Percentiles rank a stretch among this genome's conserved stretches.
Evolutionary conservation across 441 rosid species (phyloP).

Genomic region (Populus tomentosa): DNA sequence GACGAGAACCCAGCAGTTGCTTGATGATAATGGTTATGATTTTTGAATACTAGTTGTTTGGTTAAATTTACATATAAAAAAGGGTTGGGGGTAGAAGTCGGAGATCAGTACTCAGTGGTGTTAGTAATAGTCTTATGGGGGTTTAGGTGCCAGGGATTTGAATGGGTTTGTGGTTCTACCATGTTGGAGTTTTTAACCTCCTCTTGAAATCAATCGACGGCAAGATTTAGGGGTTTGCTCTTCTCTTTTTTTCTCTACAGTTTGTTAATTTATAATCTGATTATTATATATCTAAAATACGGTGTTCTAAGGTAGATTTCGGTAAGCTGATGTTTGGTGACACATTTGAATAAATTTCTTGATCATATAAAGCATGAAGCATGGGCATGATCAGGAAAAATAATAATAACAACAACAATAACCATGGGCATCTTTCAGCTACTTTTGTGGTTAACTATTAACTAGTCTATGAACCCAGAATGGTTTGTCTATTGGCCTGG

Average conservation of each 20-base stretch:
- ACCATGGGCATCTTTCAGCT: not conserved
- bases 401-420: too few species aligned
- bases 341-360: too few species aligned
- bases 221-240: not conserved
- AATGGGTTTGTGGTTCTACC: not conserved
- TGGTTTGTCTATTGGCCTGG: too few species aligned
- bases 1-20: slow-evolving; percentile 10
- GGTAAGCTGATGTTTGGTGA: not conserved
- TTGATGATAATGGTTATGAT: not conserved
- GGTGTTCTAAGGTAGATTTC: not conserved
- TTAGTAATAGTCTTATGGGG: not conserved
- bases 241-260: not conserved
- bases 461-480: too few species aligned
- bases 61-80: not conserved
- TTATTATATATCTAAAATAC: too few species aligned
- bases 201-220: not conserved
- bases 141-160: not conserved
- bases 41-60: not conserved
- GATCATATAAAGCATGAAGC: not conserved
- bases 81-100: not conserved
- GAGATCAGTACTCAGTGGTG: not conserved
- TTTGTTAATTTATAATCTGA: too few species aligned
- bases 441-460: too few species aligned
- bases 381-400: not conserved
- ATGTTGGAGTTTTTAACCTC: not conserved